phyloP scores from a whole-genome alignment of 202 grass and related monocot species.

The Hordeum pubiflorum region DNA sequence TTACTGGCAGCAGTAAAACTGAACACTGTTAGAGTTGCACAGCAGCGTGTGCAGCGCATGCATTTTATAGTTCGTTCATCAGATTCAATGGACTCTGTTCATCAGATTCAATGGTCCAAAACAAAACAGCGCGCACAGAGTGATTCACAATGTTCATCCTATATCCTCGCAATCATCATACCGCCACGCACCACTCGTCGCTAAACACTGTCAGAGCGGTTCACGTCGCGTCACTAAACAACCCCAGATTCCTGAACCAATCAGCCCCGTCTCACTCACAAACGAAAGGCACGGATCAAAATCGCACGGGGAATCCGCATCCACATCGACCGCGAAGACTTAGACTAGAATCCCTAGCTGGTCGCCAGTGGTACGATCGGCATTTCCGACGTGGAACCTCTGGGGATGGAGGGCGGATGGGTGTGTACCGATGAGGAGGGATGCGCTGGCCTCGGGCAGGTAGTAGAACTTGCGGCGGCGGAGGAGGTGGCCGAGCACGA shows the following conservation, averaged over 20 bases:
- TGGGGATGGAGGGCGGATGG: neutral
- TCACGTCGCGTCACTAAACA: neutral
- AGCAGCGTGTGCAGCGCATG: neutral
- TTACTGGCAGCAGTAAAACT: neutral
- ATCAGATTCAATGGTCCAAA: too few relatives aligned
- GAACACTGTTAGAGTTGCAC: neutral
- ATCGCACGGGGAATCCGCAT: neutral
- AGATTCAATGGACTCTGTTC: neutral
- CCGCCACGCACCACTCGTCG: neutral
- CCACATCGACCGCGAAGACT: neutral
- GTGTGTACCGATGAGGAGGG: slow-evolving; percentile 54
- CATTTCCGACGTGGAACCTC: neutral
- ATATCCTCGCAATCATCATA: neutral
- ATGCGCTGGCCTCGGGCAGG: slow-evolving; percentile 67
- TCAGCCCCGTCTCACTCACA: neutral
- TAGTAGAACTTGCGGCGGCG: slow-evolving; percentile 78
- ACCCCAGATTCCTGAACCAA: neutral
- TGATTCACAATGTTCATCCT: too few relatives aligned
- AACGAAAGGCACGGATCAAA: neutral
- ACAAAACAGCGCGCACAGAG: neutral
- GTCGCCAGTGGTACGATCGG: neutral
- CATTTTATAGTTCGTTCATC: neutral
- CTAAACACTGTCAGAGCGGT: neutral
- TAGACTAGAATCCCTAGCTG: neutral
- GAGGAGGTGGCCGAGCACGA: slow-evolving; percentile 65